Conservation (phyloP, 176 grass and related monocot genomes). For the Stipa capillata region DNA sequence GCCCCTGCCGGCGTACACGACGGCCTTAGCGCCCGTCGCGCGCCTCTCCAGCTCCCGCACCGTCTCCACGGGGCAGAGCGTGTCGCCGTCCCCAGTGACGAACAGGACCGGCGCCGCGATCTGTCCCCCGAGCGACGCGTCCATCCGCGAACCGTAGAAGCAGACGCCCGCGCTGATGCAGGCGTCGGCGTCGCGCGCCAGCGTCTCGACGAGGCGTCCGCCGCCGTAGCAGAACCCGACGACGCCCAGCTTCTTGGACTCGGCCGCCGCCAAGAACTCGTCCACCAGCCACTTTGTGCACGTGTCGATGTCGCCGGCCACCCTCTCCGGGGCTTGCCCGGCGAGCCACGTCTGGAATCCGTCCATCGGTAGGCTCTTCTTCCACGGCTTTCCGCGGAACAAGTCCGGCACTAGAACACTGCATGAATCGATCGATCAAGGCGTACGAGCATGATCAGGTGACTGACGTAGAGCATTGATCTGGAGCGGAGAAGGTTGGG, state of each 20-base stretch:
- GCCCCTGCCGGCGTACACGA: constrained; percentile 58
- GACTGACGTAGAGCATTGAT: neutral
- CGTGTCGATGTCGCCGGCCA: constrained; percentile 58
- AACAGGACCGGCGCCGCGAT: constrained; percentile 58
- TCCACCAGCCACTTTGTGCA: constrained; percentile 67
- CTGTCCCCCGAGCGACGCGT: constrained; percentile 36
- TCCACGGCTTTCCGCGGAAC: constrained; percentile 76
- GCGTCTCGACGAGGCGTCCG: constrained; percentile 43
- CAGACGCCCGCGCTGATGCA: constrained; percentile 63
- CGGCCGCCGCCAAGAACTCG: constrained; percentile 53
- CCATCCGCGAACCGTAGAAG: constrained; percentile 69
- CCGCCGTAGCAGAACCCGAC: constrained; percentile 91
- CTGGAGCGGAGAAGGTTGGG: neutral
- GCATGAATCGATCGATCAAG: neutral
- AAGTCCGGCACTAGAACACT: constrained; percentile 89
- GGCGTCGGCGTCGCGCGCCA: constrained; percentile 44
- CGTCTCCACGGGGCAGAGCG: constrained; percentile 39
- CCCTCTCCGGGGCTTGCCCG: constrained; percentile 18
- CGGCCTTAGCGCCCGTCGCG: constrained; percentile 29
- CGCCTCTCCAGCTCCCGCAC: constrained; percentile 58
- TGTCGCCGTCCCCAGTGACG: constrained; percentile 68
- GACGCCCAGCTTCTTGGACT: constrained; percentile 66
- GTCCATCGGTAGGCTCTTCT: constrained; percentile 17
- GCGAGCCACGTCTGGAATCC: constrained; percentile 32
- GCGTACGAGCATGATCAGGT: neutral